Base-by-base conservation (phyloP, 495 filamentous ascomycete species). In the Amniculicola lignicola region DNA sequence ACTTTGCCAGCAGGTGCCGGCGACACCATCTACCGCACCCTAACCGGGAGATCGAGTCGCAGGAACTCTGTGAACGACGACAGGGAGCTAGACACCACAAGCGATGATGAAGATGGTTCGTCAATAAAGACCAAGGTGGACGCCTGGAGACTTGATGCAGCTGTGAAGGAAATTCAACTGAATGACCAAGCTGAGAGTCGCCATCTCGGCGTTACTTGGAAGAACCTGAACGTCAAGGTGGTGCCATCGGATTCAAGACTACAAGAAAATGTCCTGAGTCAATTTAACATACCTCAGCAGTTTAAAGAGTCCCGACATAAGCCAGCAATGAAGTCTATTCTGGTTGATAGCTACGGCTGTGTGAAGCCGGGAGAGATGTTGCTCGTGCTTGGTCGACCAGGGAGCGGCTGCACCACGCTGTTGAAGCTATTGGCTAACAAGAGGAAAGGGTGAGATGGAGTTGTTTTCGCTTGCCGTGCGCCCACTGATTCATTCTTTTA, bases 381-480 rank as follows among this genome's bases (percentile, higher is more conserved):
- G 0, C 73, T 90, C 1, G 86, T 90, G 0, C 74, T 90, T 38
- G 87, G 87, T 1, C 72, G 82, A 23, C 87, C 87, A 1, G 87
- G 87, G 0, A 77, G 78, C 38, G 87, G 86, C 10, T 90, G 86
- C 57, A 80, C 83, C 0, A 87, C 84, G 0, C 84, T 89, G 48
- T 65, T 90, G 31, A 87, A 88, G 52, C 74, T 79, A 0, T 72
- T 88, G 36, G 83, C 80, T 6, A 86, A 86, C 50, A 83, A 84
- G 58, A 67, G 83, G 62, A 40, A 43, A 31, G 35, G 29, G 11
- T 54, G 35, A 24, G 16, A 9, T 9, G 15, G 22, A 16, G 19
- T 45, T 3, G 7, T 3, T 1, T 4, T 9, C 7, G 10, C 4
- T 21, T 7, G 12, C n/a, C 9, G 2, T 2, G 12, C 4, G 15